These are phyloP conservation scores for Nidularia pulvinata DNA, from an alignment of 768 basidiomycete genomes.

Conservation along the genomic window DNA sequence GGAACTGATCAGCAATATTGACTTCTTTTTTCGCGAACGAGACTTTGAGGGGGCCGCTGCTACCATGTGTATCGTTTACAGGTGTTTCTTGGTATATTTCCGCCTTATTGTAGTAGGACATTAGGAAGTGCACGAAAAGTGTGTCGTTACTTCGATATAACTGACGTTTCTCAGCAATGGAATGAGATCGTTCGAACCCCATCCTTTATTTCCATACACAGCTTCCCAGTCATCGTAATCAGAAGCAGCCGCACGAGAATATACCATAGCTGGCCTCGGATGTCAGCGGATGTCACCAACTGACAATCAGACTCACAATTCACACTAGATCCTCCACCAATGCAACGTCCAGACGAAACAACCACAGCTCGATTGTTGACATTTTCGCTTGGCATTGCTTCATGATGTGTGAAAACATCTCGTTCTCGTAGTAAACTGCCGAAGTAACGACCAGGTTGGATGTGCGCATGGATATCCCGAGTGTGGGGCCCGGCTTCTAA, in stretches of 20 bases:
- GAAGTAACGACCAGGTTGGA: slow-evolving; percentile 53
- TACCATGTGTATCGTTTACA: slow-evolving; percentile 38
- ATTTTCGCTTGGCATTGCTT: slow-evolving; percentile 38
- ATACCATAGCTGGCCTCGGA: slow-evolving; percentile 43
- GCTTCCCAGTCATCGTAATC: slow-evolving; percentile 69
- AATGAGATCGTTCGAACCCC: slow-evolving; percentile 57
- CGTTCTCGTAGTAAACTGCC: slow-evolving; percentile 33
- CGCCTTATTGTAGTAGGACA: slow-evolving; percentile 20
- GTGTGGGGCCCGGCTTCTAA: slow-evolving; percentile 60
- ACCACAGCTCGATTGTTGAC: slow-evolving; percentile 39
- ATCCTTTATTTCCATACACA: slow-evolving; percentile 51
- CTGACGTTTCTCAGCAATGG: slow-evolving; percentile 57
- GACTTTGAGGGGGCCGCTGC: slow-evolving; percentile 46
- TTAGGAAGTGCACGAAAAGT: not conserved
- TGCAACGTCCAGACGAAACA: slow-evolving; percentile 43
- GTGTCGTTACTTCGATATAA: not conserved
- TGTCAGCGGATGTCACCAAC: not conserved
- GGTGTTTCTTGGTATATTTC: slow-evolving; percentile 33
- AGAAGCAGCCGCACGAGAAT: slow-evolving; percentile 56
- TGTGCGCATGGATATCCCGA: slow-evolving; percentile 39
- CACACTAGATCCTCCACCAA: slow-evolving; percentile 67
- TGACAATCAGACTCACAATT: slow-evolving; percentile 41
- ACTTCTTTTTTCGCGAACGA: slow-evolving; percentile 37
- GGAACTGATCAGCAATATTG: slow-evolving; percentile 27
- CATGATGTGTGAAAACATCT: slow-evolving; percentile 43